phyloP scores from a whole-genome alignment of 1,284 basidiomycete species.

The Microbotryomycetes sp. region DNA sequence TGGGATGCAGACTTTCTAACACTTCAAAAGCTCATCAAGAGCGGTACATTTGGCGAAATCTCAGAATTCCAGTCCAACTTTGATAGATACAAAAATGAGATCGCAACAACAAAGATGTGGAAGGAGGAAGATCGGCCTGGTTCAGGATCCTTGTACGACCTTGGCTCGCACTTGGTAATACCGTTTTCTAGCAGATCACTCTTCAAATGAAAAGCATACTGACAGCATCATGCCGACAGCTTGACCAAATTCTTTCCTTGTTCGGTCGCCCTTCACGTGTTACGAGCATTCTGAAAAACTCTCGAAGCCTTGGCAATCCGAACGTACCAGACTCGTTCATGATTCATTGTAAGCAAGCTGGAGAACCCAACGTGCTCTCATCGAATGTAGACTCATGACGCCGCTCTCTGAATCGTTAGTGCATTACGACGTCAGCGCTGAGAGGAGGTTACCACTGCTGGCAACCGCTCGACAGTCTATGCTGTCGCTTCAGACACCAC shows the following conservation, averaged over 20 bases:
- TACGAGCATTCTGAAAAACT: slow-evolving; percentile 63
- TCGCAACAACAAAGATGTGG: slow-evolving; percentile 56
- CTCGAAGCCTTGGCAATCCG: slow-evolving; percentile 56
- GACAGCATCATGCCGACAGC: slow-evolving; percentile 31
- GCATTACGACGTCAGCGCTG: slow-evolving; percentile 53
- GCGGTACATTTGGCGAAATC: slow-evolving; percentile 53
- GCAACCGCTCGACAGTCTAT: slow-evolving; percentile 63
- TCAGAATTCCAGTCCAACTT: slow-evolving; percentile 59
- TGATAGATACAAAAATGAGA: slow-evolving; percentile 63
- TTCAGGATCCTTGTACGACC: slow-evolving; percentile 42
- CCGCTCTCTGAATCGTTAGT: no score
- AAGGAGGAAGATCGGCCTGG: slow-evolving; percentile 43
- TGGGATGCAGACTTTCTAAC: slow-evolving; percentile 79
- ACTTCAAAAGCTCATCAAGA: slow-evolving; percentile 56
- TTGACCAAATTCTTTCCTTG: slow-evolving; percentile 69
- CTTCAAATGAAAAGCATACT: background rate
- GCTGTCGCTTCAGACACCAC: slow-evolving; percentile 57
- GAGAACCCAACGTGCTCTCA: background rate
- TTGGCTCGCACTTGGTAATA: slow-evolving; percentile 47
- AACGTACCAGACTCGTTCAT: slow-evolving; percentile 61
- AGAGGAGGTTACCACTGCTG: slow-evolving; percentile 54
- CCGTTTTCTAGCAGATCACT: slow-evolving; percentile 35
- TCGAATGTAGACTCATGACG: background rate
- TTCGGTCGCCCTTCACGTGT: slow-evolving; percentile 68
- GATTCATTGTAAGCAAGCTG: slow-evolving; percentile 38